phyloP scores from a whole-genome alignment of 1,284 basidiomycete genomes.

The Puccinia hordei region DNA sequence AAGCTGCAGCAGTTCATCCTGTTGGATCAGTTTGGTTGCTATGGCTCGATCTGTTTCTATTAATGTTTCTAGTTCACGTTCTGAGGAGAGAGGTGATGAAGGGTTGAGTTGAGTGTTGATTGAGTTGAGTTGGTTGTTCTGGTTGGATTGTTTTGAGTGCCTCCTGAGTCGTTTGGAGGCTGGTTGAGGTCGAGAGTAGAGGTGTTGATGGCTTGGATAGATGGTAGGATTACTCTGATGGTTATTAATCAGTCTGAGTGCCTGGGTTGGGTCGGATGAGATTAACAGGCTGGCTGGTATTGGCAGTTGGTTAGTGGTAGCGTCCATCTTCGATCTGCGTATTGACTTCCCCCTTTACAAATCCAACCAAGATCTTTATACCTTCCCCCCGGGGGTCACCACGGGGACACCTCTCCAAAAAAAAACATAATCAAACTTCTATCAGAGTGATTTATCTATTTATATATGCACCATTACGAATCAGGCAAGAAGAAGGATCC shows the following conservation, averaged over 20 bases:
- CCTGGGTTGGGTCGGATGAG: slow-evolving; percentile 9
- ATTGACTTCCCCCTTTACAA: no score
- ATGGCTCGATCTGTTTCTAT: background rate
- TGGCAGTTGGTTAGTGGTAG: background rate
- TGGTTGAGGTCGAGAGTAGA: background rate
- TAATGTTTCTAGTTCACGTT: background rate
- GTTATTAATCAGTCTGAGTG: background rate
- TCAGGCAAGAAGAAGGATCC: background rate
- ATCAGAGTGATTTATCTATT: no score
- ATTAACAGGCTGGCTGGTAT: background rate
- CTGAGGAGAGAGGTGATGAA: background rate
- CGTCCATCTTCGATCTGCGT: background rate
- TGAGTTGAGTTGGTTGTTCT: no score
- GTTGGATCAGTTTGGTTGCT: background rate
- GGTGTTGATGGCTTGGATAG: background rate
- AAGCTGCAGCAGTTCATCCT: background rate
- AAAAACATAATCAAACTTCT: no score
- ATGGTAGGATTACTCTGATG: background rate
- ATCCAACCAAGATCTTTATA: no score
- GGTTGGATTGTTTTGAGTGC: background rate
- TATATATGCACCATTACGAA: no score
- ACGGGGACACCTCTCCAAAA: no score
- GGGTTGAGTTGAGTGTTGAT: no score
- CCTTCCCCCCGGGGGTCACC: no score
- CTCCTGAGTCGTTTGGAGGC: background rate